Conservation (phyloP, 2,329 filamentous ascomycete genomes). For the Dactylellina parvicollis region DNA sequence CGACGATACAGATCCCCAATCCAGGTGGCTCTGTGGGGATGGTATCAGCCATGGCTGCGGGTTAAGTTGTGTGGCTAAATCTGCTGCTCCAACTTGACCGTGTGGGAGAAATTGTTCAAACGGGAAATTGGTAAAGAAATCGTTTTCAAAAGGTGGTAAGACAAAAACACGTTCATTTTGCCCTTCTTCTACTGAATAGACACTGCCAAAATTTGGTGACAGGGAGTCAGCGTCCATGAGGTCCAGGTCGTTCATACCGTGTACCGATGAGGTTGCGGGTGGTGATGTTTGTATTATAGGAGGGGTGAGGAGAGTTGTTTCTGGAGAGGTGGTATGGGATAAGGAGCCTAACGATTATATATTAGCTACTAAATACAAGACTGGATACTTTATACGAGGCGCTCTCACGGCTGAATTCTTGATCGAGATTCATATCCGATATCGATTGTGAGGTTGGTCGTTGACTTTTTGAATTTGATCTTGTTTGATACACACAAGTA, state of each 20-base stretch:
- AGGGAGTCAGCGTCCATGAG: background rate
- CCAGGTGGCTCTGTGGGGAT: background rate
- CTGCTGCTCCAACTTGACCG: conserved; percentile 8
- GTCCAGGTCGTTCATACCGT: conserved; percentile 12
- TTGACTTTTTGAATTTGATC: conserved; percentile 3
- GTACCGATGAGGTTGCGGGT: background rate
- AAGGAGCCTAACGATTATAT: background rate
- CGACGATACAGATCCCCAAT: conserved; percentile 3
- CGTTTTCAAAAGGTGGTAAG: conserved; percentile 14
- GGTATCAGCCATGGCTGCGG: conserved; percentile 14
- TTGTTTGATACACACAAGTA: conserved; percentile 19
- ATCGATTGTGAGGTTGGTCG: conserved; percentile 1
- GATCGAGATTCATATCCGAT: background rate
- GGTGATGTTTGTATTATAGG: conserved; percentile 21
- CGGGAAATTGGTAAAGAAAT: conserved; percentile 30
- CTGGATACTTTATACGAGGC: background rate
- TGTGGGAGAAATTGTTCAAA: conserved; percentile 20
- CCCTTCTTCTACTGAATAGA: background rate
- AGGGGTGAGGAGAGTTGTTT: background rate
- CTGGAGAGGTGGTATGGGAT: background rate
- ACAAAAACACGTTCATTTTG: background rate
- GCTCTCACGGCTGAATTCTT: background rate
- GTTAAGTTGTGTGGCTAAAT: conserved; percentile 12
- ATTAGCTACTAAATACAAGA: background rate
- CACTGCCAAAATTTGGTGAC: background rate